phyloP scores from a whole-genome alignment of 2,329 filamentous ascomycete genomes.

The Trichoderma citrinoviride region DNA sequence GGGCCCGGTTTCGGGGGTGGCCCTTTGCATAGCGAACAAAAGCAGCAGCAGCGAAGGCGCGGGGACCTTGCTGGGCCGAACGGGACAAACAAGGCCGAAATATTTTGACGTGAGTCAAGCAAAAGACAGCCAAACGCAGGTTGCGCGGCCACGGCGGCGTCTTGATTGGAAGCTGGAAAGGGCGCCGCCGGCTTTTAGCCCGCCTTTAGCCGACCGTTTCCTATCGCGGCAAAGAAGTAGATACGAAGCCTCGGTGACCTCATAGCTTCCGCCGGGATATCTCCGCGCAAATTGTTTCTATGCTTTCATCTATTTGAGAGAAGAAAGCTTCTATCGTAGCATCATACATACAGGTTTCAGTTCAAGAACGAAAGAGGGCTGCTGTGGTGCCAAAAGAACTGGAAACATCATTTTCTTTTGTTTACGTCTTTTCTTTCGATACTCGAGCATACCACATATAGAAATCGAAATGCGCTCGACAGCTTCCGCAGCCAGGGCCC shows the following conservation, averaged over 20 bases:
- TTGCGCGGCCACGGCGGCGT: not conserved
- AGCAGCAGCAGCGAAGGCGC: not conserved
- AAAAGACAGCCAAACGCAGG: not conserved
- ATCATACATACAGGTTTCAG: no score
- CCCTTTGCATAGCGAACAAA: no score
- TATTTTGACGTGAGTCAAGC: no score
- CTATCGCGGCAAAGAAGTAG: not conserved
- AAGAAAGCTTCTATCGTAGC: no score
- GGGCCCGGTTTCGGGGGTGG: constrained; percentile 3
- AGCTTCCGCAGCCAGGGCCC: constrained; percentile 26
- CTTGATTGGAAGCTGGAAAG: no score
- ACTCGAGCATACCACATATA: no score
- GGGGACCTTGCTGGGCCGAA: not conserved
- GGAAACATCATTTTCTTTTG: no score
- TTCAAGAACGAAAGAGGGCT: no score
- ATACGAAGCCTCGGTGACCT: not conserved
- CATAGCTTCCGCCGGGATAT: constrained; percentile 4
- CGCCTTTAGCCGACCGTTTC: constrained; percentile 10
- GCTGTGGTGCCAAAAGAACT: not conserved
- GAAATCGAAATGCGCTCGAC: constrained; percentile 34
- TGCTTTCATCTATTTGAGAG: no score
- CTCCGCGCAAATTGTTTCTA: not conserved
- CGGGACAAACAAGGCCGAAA: not conserved
- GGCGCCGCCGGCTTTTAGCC: not conserved
- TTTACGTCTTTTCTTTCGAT: not conserved